These are phyloP conservation scores for Trypanosoma platydactyli DNA, from an alignment of 208 protist species.

Conservation along the genomic window DNA sequence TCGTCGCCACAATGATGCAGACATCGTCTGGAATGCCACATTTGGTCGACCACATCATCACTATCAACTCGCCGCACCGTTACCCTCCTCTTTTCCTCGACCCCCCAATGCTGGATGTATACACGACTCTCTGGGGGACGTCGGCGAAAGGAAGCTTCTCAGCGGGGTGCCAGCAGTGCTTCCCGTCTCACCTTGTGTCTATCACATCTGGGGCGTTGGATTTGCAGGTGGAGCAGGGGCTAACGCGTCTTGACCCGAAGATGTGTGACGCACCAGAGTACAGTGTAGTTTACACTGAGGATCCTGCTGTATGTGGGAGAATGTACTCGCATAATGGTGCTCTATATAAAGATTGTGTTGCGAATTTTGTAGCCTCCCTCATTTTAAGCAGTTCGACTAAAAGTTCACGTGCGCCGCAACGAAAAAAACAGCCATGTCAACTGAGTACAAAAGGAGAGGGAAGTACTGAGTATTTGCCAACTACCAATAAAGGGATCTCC, in stretches of 20 bases:
- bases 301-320: conserved; percentile 34
- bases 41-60: conserved; percentile 39
- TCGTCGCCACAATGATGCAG: conserved; percentile 24
- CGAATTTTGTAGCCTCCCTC: conserved; percentile 24
- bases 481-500: too few species aligned
- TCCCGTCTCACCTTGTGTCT: conserved; percentile 16
- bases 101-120: conserved; percentile 37
- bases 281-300: conserved; percentile 28
- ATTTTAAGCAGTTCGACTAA: conserved; percentile 6
- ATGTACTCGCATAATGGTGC: conserved; percentile 42
- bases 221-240: conserved; percentile 39
- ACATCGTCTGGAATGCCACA: neutral
- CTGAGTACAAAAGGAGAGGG: neutral
- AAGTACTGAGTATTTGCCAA: too few species aligned
- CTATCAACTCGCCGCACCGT: conserved; percentile 46
- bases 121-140: conserved; percentile 22
- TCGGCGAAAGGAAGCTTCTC: neutral
- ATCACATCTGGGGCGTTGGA: conserved; percentile 49
- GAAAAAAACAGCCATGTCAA: neutral
- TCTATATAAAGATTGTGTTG: conserved; percentile 36
- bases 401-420: neutral
- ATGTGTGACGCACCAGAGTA: neutral
- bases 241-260: conserved; percentile 13
- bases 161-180: neutral
- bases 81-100: conserved; percentile 54